Evolutionary conservation across 306 rosid species (phyloP).

Genomic region (Cicer arietinum): DNA sequence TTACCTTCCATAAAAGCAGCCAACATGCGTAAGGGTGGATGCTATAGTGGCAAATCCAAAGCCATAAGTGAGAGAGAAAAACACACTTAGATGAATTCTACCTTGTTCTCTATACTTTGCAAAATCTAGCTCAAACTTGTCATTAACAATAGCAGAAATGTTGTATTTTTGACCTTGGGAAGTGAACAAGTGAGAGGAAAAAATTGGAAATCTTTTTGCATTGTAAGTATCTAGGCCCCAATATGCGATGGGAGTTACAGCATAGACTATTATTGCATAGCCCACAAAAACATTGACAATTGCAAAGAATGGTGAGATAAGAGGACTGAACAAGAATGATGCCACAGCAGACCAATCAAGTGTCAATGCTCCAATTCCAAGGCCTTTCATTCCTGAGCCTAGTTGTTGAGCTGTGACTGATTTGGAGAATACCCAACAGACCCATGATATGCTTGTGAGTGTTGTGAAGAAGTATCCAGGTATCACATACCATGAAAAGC

Average conservation of each 20-base stretch:
- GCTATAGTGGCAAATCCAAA: slow-evolving; percentile 85
- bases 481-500: slow-evolving; percentile 70
- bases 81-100: slow-evolving; percentile 63
- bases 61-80: slow-evolving; percentile 73
- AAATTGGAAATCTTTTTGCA: slow-evolving; percentile 72
- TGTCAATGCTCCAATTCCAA: slow-evolving; percentile 79
- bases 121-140: slow-evolving; percentile 62
- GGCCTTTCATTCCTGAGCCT: slow-evolving; percentile 83
- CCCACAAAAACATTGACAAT: slow-evolving; percentile 73
- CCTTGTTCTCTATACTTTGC: slow-evolving; percentile 62
- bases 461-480: slow-evolving; percentile 82
- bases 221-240: slow-evolving; percentile 65
- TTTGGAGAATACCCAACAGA: slow-evolving; percentile 79
- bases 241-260: slow-evolving; percentile 61
- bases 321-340: slow-evolving; percentile 81
- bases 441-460: slow-evolving; percentile 78
- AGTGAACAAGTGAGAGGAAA: slow-evolving; percentile 76
- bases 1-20: slow-evolving; percentile 79
- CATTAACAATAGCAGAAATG: slow-evolving; percentile 65
- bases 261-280: slow-evolving; percentile 54
- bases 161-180: slow-evolving; percentile 60
- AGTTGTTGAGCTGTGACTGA: slow-evolving; percentile 85
- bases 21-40: slow-evolving; percentile 75
- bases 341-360: slow-evolving; percentile 78
- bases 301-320: slow-evolving; percentile 77